A percentile compares a stretch with the other conserved stretches of the same genome.
Evolutionary conservation across 73 alveolate genomes (phyloP).

Genomic region (Paramecium biaurelia): DNA sequence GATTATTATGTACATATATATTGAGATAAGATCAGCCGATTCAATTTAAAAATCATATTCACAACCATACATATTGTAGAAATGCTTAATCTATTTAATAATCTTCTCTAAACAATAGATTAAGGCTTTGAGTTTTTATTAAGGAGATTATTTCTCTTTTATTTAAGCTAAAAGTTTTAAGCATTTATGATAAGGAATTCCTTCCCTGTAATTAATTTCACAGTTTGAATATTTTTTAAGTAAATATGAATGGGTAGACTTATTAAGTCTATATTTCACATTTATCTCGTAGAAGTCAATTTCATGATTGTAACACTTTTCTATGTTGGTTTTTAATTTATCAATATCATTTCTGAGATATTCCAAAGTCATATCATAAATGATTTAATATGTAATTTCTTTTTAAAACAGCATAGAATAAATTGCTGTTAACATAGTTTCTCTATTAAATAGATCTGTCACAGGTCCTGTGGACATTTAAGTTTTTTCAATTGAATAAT

Average conservation of each 20-base stretch:
- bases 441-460: background rate
- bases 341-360: background rate
- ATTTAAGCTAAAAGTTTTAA: background rate
- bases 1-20: background rate
- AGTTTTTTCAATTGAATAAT: background rate
- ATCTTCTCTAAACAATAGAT: background rate
- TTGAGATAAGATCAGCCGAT: background rate
- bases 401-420: background rate
- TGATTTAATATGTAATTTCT: background rate
- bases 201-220: background rate
- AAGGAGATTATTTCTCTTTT: background rate
- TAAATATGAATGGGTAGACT: background rate
- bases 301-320: background rate
- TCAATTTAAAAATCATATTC: background rate
- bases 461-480: background rate
- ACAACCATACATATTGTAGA: background rate
- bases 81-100: background rate
- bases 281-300: background rate
- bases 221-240: background rate
- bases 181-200: slow-evolving; percentile 5
- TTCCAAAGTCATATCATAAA: slow-evolving; percentile 13
- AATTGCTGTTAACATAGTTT: background rate
- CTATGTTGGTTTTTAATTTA: background rate
- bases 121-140: background rate
- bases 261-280: background rate